Conservation (phyloP, 2,329 filamentous ascomycete genomes). For the Neofusicoccum umdonicola region DNA sequence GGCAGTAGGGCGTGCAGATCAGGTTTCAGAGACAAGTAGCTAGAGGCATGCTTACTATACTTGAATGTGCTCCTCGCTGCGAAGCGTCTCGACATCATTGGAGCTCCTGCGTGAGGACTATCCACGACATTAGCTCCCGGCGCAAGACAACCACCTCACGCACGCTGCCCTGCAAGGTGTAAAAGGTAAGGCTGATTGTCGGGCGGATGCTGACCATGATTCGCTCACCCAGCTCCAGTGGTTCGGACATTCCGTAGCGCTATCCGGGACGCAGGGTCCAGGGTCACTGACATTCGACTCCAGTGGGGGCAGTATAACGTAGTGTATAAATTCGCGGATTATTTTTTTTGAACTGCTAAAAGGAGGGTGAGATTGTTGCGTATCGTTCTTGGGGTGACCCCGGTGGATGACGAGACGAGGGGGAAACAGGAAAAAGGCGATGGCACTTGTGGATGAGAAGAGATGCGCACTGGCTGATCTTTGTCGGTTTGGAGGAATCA, state of each 20-base stretch:
- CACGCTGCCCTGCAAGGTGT: not conserved
- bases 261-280: not conserved
- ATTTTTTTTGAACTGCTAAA: not conserved
- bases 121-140: slow-evolving; percentile 11
- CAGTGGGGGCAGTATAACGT: not conserved
- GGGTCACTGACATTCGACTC: not conserved
- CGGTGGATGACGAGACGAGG: not conserved
- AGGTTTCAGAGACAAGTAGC: not conserved
- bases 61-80: not conserved
- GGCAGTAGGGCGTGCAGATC: not conserved
- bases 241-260: slow-evolving; percentile 7
- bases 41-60: slow-evolving; percentile 7
- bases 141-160: not conserved
- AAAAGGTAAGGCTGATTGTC: not conserved
- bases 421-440: not conserved
- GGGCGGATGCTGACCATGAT: slow-evolving; percentile 4
- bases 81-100: slow-evolving; percentile 7
- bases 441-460: not conserved
- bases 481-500: not conserved
- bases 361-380: not conserved
- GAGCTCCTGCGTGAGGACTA: not conserved
- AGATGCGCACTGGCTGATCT: not conserved
- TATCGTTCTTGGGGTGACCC: not conserved
- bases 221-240: slow-evolving; percentile 5
- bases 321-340: not conserved